Conservation (phyloP, 345 rosid species). For the Gossypium herbaceum region DNA sequence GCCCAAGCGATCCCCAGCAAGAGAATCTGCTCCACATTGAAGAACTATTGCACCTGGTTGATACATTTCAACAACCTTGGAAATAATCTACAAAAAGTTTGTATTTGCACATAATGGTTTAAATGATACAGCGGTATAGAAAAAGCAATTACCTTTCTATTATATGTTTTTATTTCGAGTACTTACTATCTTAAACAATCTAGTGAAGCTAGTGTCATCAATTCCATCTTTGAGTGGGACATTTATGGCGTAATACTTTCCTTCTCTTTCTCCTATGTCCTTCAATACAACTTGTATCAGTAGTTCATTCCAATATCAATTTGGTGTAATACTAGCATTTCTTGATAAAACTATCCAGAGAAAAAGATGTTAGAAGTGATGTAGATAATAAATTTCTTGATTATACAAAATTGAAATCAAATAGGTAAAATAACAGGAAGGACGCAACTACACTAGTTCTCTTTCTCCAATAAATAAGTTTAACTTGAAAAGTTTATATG, state of each 20-base stretch:
- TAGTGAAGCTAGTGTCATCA: constrained; percentile 88
- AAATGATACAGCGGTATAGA: constrained; percentile 9
- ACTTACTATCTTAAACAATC: constrained; percentile 88
- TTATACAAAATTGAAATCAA: not conserved
- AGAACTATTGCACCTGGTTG: constrained; percentile 92
- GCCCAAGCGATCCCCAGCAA: constrained; percentile 96
- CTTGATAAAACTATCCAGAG: constrained; percentile 6
- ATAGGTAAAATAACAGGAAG: not conserved
- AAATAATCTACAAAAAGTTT: constrained; percentile 51
- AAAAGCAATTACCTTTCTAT: not conserved
- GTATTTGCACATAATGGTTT: constrained; percentile 17
- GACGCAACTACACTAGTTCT: not conserved
- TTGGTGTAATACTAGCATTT: constrained; percentile 14
- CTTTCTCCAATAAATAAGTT: not conserved
- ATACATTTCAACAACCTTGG: constrained; percentile 89
- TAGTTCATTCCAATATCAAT: constrained; percentile 17
- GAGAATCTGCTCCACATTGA: constrained; percentile 98
- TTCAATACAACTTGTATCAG: constrained; percentile 39
- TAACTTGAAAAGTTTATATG: not conserved
- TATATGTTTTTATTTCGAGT: constrained; percentile 8
- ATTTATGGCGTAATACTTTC: constrained; percentile 91
- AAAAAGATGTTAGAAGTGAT: not conserved
- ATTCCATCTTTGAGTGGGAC: constrained; percentile 98
- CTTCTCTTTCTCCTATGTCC: constrained; percentile 97
- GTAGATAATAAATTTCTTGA: not conserved